These are phyloP conservation scores for Saccharomycopsis fodiens DNA, from an alignment of 805 yeast genomes.

Conservation along the genomic window DNA sequence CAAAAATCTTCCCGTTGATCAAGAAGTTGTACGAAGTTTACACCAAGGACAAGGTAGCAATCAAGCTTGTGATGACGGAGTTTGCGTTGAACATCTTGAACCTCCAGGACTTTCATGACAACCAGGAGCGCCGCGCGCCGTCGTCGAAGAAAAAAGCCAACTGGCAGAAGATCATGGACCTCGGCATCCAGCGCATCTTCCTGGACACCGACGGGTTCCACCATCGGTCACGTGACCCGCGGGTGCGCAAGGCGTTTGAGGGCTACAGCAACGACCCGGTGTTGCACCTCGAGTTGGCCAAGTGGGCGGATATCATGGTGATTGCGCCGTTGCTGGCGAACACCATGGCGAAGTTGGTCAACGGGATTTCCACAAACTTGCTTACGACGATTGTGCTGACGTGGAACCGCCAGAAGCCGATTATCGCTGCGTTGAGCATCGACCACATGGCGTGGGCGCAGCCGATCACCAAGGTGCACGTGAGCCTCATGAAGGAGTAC, in stretches of 20 bases:
- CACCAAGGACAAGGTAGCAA: constrained; percentile 63
- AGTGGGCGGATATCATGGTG: constrained; percentile 77
- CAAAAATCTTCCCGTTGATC: constrained; percentile 82
- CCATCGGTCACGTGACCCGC: constrained; percentile 4
- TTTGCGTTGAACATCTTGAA: constrained; percentile 14
- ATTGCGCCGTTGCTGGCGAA: constrained; percentile 78
- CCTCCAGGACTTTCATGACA: constrained; percentile 6
- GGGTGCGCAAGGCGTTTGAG: constrained; percentile 4
- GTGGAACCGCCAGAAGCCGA: constrained; percentile 70
- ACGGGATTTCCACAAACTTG: constrained; percentile 72
- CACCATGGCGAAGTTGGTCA: constrained; percentile 63
- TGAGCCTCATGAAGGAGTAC: constrained; percentile 55
- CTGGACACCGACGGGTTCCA: constrained; percentile 14
- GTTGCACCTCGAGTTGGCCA: constrained; percentile 66
- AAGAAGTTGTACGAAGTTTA: constrained; percentile 78
- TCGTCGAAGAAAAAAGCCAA: constrained; percentile 15
- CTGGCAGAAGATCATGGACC: constrained; percentile 15
- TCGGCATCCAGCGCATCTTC: constrained; percentile 17
- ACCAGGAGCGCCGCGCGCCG: not conserved
- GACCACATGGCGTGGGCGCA: constrained; percentile 75
- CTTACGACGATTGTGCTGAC: constrained; percentile 66
- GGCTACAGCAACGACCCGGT: constrained; percentile 45
- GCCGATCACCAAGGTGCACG: constrained; percentile 67
- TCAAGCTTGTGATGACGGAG: constrained; percentile 74
- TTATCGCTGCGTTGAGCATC: constrained; percentile 78